A percentile compares a stretch with the other conserved stretches of the same genome.
Conservation (phyloP, 768 basidiomycete species). For the Amanita muscaria region DNA sequence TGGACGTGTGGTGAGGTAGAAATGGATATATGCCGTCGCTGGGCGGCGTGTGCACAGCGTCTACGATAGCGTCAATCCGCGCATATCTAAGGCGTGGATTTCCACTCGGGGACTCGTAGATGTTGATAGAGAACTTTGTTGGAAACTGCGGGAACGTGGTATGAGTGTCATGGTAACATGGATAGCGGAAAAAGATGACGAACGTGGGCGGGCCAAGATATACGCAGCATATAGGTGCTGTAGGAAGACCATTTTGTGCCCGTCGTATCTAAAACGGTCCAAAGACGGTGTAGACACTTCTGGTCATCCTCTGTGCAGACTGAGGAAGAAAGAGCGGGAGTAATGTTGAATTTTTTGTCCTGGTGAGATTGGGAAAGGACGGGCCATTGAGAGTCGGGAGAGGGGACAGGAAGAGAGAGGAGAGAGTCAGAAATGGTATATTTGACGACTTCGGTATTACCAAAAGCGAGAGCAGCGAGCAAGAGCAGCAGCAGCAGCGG, state of each 20-base stretch:
- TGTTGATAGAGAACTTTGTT: conserved; percentile 32
- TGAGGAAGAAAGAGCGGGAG: conserved; percentile 1
- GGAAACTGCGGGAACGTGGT: conserved; percentile 26
- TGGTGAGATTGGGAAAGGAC: not conserved
- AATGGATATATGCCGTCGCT: conserved; percentile 6
- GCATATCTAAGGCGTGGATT: conserved; percentile 40
- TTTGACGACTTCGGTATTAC: conserved; percentile 63
- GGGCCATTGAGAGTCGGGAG: conserved; percentile 21
- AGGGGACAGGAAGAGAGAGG: conserved; percentile 14
- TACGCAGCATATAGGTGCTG: conserved; percentile 39
- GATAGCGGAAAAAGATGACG: conserved; percentile 16
- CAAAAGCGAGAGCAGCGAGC: conserved; percentile 19
- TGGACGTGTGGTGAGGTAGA: conserved; percentile 8
- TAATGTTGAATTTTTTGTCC: conserved; percentile 4
- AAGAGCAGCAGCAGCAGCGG: conserved; percentile 7
- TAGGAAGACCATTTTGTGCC: conserved; percentile 30
- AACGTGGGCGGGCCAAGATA: conserved; percentile 52
- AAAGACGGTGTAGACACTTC: conserved; percentile 35
- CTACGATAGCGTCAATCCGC: conserved; percentile 44
- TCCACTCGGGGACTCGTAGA: conserved; percentile 16
- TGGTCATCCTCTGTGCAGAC: not conserved
- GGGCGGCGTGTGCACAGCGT: conserved; percentile 41
- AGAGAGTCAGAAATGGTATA: conserved; percentile 29
- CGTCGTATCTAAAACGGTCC: conserved; percentile 40
- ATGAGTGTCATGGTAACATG: not conserved